Base-by-base conservation (phyloP, 768 basidiomycete species). In the Neoboletus magnificus region DNA sequence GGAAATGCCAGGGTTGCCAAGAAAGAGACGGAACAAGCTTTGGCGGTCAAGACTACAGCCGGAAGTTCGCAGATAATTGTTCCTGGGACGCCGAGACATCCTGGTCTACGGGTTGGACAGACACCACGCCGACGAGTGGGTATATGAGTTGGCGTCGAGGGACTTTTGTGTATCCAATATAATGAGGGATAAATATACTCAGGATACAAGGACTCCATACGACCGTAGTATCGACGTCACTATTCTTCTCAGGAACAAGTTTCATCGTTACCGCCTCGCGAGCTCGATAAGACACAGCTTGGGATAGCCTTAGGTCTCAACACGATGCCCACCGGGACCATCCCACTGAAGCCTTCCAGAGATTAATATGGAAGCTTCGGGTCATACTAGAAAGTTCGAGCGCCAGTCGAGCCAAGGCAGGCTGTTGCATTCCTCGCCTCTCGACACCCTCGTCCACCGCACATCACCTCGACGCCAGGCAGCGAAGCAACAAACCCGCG, bases 71-170 rank as follows among this genome's bases (percentile, higher is more conserved):
- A 84, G 70, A 82, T 92, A 37, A 86, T 87, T 48, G 82, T 91
- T 9, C 90, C 90, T 29, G 89, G 90, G 20, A 93, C 91, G 9
- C 90, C 91, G 12, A 78, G 86, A 60, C 85, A 87, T 68, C 75
- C 81, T 9, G 87, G 87, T 4, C 77, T 84, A 63, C 77, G 89
- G 48, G 76, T 87, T 30, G 78, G 78, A 3, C 88, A 89, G 68
- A 93, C 91, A 29, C 91, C 91, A n/a, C 74, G 86, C 59, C 79
- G 86, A 58, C 77, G 79, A 59, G 81, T 80, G 29, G 91, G 91
- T 27, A 83, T 93, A 62, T 91, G 64, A 70, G 50, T 13, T 55
- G 20, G 22, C 23, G 29, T 27, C 12, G 13, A 33, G 10, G 40
- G 32, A 43, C 16, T 6, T 64, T n/a, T 62, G 48, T 59, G 37